Evolutionary conservation across 805 yeast species (phyloP), one percentile per base, ranked within the genome.

Genomic region (Nakazawaea populi): DNA sequence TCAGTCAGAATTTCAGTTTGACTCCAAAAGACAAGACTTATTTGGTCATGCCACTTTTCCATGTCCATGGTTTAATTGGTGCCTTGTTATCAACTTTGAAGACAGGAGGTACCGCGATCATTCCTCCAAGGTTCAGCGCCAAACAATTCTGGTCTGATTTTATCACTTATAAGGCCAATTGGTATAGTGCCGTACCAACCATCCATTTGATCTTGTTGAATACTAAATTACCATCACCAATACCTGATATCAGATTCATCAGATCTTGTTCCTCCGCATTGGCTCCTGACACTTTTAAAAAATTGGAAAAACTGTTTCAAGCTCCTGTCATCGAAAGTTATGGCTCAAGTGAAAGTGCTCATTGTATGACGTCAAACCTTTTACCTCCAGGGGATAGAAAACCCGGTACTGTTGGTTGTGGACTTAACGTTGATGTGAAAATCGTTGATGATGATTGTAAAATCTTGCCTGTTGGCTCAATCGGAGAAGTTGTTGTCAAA

Each of bases 271-370:
- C 89, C 1, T 76, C 89, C 1, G 76, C 89, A 5, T 70, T 85
- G 58, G 87, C 89, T 1, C 88, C 89, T 2, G 64, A 82, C 1
- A 82, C 82, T 5, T 78, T 85, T 69, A 70, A 70, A 49, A 72
- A 75, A 61, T 69, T 85, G 45, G 90, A 85, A 57, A 53, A 66
- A 44, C 70, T 73, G 32, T 79, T 85, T 63, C 67, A 75, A 7
- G 85, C 87, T 0, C 89, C 89, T 0, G 89, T 85, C 0, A 61
- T 84, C 12, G 91, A 85, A 63, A 90, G 90, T 0, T 85, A 85
- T 60, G 90, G 89, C 4, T 84, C 85, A 89, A 85, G 90, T 1
- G 91, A 85, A 61, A 88, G 88, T 1, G 75, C 87, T n/a, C 90
- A 85, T 63, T 89, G 85, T 64, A 85, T 85, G 83, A 80, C 87